Evolutionary conservation across 495 filamentous ascomycete genomes (phyloP).

Genomic region (Annulohypoxylon moriforme): DNA sequence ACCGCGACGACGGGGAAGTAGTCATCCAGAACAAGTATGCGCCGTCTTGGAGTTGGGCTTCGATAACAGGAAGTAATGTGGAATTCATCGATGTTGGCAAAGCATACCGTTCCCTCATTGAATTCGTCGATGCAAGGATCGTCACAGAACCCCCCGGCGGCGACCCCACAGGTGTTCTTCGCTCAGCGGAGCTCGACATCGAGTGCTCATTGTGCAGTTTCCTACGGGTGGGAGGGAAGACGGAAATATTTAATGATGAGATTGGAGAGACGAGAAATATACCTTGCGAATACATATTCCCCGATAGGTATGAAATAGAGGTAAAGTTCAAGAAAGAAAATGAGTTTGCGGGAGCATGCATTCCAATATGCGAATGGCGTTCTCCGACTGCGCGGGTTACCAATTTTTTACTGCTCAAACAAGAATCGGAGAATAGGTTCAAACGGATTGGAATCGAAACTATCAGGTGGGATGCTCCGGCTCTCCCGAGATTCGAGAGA

Average conservation of each 20-base stretch:
- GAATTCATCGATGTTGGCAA: background rate
- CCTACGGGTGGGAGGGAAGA: background rate
- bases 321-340: background rate
- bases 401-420: background rate
- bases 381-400: background rate
- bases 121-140: background rate
- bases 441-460: slow-evolving; percentile 1
- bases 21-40: background rate
- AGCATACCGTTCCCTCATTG: background rate
- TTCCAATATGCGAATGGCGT: background rate
- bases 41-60: background rate
- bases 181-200: slow-evolving; percentile 11
- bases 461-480: too few relatives aligned
- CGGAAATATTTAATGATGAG: background rate
- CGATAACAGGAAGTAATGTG: background rate
- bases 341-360: background rate
- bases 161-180: background rate
- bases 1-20: background rate
- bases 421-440: background rate
- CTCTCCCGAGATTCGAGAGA: background rate
- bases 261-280: background rate
- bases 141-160: background rate
- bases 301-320: background rate
- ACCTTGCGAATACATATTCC: background rate
- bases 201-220: background rate